Conservation (phyloP, 192 early-diverging fungal genomes). For the Coemansia sp. region DNA sequence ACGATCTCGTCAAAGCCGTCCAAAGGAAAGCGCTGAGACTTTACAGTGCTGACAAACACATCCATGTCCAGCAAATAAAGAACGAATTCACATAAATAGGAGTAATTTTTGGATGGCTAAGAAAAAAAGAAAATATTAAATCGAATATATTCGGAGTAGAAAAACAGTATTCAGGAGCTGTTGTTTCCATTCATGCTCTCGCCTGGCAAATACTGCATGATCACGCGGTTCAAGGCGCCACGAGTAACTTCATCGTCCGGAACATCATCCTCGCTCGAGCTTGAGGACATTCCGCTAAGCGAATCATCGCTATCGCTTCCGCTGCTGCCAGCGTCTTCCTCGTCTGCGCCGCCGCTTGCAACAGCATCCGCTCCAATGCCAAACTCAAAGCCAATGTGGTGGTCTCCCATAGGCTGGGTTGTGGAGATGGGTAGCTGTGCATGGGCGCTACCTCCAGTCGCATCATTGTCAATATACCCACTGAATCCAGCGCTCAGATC, state of each 20-base stretch:
- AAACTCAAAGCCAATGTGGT: neutral
- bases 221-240: constrained; percentile 39
- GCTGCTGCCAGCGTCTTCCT: constrained; percentile 7
- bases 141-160: neutral
- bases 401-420: neutral
- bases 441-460: neutral
- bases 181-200: neutral
- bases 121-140: neutral
- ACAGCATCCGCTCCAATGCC: constrained; percentile 1
- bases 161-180: neutral
- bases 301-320: constrained; percentile 30
- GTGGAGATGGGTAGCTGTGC: neutral
- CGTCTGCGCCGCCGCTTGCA: neutral
- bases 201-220: constrained; percentile 28
- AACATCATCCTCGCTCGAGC: constrained; percentile 46
- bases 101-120: neutral
- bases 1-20: constrained; percentile 14
- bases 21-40: constrained; percentile 9
- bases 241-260: constrained; percentile 49
- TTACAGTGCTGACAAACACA: neutral
- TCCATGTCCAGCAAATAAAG: constrained; percentile 4
- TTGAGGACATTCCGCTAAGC: constrained; percentile 50
- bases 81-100: neutral
- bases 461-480: constrained; percentile 11
- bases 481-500: constrained; percentile 2